phyloP scores from a whole-genome alignment of 108 stramenopile genomes.

The Conticribra weissflogii region DNA sequence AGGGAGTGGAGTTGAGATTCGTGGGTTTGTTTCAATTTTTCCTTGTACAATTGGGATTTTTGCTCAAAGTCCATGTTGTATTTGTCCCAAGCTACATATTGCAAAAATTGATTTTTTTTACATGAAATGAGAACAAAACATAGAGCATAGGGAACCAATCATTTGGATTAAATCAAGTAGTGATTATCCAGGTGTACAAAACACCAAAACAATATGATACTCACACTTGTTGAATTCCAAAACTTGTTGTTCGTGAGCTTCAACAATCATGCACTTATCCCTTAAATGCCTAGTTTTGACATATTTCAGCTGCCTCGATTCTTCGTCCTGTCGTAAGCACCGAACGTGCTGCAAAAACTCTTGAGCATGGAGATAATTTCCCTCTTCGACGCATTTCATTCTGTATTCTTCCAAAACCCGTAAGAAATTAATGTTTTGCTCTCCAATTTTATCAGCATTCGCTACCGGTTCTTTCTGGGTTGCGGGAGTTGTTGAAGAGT shows the following conservation, averaged over 20 bases:
- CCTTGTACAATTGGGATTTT: constrained; percentile 4
- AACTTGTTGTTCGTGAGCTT: constrained; percentile 12
- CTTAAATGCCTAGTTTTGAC: not conserved
- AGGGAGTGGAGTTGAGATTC: not conserved
- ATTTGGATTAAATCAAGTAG: not conserved
- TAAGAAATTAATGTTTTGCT: constrained; percentile 6
- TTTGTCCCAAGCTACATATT: constrained; percentile 16
- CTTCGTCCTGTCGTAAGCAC: constrained; percentile 16
- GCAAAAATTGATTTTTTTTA: not conserved
- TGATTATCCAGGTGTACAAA: not conserved
- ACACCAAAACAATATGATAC: not conserved
- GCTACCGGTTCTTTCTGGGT: not conserved
- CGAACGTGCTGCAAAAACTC: constrained; percentile 15
- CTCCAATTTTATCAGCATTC: not conserved
- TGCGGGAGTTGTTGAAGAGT: not conserved
- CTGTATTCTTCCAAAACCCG: constrained; percentile 9
- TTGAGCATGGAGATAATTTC: constrained; percentile 20
- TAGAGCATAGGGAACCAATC: too few relatives aligned
- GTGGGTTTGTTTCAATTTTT: constrained; percentile 12
- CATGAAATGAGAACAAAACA: not conserved
- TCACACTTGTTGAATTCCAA: constrained; percentile 14
- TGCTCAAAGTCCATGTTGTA: constrained; percentile 13
- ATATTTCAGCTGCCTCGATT: constrained; percentile 1
- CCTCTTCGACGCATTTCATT: constrained; percentile 16
- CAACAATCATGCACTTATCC: constrained; percentile 5